Conservation (phyloP, 495 filamentous ascomycete species). For the Bacidia rubella region DNA sequence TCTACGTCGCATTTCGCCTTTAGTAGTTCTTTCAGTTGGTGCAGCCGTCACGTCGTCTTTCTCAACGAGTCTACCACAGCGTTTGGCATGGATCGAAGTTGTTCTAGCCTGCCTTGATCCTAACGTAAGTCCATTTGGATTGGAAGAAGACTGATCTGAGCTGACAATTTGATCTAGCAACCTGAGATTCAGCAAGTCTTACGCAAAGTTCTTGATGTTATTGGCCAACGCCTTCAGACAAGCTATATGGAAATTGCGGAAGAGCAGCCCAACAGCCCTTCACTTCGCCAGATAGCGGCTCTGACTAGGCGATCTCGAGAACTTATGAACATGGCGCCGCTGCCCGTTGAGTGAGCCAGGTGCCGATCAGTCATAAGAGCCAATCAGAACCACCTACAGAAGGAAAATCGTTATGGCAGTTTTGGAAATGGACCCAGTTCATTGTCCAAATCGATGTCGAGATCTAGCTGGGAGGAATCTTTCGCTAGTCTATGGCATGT, state of each 20-base stretch:
- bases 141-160: not conserved
- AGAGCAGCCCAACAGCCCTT: slow-evolving; percentile 43
- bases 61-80: slow-evolving; percentile 47
- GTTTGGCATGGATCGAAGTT: slow-evolving; percentile 65
- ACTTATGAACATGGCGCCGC: slow-evolving; percentile 22
- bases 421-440: too few relatives aligned
- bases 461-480: not conserved
- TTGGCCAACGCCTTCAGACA: slow-evolving; percentile 55
- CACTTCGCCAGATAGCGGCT: slow-evolving; percentile 47
- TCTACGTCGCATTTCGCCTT: slow-evolving; percentile 53
- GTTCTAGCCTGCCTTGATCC: slow-evolving; percentile 45
- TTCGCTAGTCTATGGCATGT: not conserved
- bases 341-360: not conserved
- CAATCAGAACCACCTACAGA: too few relatives aligned
- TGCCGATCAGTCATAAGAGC: too few relatives aligned
- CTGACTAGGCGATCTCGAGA: slow-evolving; percentile 42
- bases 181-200: slow-evolving; percentile 57
- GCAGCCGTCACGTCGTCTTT: slow-evolving; percentile 66
- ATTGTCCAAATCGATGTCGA: not conserved
- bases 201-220: slow-evolving; percentile 51
- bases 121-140: slow-evolving; percentile 24
- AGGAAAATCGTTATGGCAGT: not conserved
- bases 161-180: slow-evolving; percentile 36
- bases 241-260: slow-evolving; percentile 56
- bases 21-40: slow-evolving; percentile 71